phyloP scores from a whole-genome alignment of 176 grass and related monocot genomes.

The Hordeum marinum region DNA sequence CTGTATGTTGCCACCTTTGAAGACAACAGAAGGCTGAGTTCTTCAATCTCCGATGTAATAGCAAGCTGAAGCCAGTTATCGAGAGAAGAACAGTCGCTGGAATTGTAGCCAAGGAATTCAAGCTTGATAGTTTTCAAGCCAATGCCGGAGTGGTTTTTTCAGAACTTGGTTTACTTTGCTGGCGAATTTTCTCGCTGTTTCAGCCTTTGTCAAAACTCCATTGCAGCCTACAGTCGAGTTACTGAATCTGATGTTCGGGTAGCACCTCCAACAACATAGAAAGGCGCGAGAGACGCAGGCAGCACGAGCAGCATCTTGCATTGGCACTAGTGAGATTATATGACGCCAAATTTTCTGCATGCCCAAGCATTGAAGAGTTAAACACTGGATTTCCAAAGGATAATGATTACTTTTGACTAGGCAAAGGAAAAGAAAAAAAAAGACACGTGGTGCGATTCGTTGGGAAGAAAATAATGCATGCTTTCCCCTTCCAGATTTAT shows the following conservation, averaged over 20 bases:
- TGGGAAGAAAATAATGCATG: background rate
- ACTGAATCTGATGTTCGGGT: background rate
- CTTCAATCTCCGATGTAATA: background rate
- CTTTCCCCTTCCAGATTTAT: background rate
- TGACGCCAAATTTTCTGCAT: background rate
- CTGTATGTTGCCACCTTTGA: background rate
- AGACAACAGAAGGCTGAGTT: background rate
- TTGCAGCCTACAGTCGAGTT: background rate
- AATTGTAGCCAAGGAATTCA: background rate
- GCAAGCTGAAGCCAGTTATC: background rate
- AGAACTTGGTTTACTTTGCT: background rate
- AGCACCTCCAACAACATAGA: background rate
- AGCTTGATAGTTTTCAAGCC: background rate
- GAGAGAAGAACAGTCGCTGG: background rate
- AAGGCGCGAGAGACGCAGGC: background rate
- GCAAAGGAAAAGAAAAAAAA: background rate
- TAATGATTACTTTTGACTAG: background rate
- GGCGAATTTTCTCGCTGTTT: background rate
- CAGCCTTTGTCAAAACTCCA: background rate
- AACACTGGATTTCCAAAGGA: background rate
- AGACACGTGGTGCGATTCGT: background rate
- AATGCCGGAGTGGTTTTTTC: background rate
- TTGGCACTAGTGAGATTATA: background rate
- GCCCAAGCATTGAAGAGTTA: background rate
- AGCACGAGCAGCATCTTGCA: constrained; percentile 11